Evolutionary conservation across 352 stramenopile genomes (phyloP), one percentile per base, ranked within the genome.

Genomic region (Plasmopara viticola): DNA sequence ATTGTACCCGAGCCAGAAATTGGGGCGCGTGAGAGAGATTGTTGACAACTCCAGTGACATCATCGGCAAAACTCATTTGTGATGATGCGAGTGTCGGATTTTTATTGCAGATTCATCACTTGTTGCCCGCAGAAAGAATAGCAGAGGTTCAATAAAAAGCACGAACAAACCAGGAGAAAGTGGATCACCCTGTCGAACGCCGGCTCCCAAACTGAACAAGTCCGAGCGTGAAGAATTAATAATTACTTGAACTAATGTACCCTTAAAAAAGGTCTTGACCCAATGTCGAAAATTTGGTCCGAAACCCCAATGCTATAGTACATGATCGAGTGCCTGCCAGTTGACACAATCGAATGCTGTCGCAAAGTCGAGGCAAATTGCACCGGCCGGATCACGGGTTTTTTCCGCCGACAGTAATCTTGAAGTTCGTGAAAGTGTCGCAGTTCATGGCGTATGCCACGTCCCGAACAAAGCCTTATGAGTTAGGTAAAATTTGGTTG

Each of bases 261-360:
- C 14, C 5, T 14, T 17, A 17, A 17, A 43, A 17, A 43, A 43
- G 6, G 38, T 44, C 15, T 8, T n/a, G 4, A 9, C 15, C n/a
- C n/a, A 29, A 29, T 44, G 39, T 5, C 5, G 39, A 29, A 44
- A 44, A 1, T n/a, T 14, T 4, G 4, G 9, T 9, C 48, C 25
- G 42, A 48, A 54, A 5, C 38, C 48, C 48, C 37, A 40, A 14
- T 41, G 38, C 30, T 15, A 15, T n/a, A 48, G 48, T 4, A 40
- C 20, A 5, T 45, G 0, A n/a, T n/a, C n/a, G n/a, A n/a, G n/a
- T n/a, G n/a, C n/a, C n/a, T n/a, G n/a, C n/a, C n/a, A n/a, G n/a
- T 47, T 46, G 25, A 47, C 38, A 54, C 38, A 47, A 17, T 54
- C 48, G 31, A 54, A 41, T 0, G 48, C 48, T 33, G 46, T 46